Conservation (phyloP, 129 eudicot species). For the Centaurea solstitialis region DNA sequence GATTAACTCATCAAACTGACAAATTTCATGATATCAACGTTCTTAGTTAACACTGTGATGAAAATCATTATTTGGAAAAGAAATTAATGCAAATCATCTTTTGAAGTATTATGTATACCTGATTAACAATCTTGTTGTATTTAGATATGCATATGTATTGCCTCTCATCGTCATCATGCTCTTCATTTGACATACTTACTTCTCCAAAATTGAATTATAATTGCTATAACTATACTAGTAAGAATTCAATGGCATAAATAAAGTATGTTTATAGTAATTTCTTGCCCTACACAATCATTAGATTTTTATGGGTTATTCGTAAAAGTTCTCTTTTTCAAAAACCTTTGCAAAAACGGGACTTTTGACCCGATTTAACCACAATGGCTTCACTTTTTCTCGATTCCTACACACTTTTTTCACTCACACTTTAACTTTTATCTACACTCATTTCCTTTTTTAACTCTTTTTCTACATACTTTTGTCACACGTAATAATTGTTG, state of each 20-base stretch:
- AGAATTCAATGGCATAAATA: neutral
- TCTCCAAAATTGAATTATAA: conserved; percentile 3
- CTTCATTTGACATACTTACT: conserved; percentile 14
- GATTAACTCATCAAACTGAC: conserved; percentile 28
- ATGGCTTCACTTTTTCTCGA: neutral
- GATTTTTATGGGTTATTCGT: neutral
- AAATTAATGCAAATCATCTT: neutral
- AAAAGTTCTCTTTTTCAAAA: neutral
- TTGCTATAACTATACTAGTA: neutral
- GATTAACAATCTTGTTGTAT: conserved; percentile 26
- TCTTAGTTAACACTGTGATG: neutral
- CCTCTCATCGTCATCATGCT: conserved; percentile 17
- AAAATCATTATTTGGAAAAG: neutral
- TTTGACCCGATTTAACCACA: neutral
- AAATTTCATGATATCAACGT: neutral
- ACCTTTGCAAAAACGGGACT: neutral
- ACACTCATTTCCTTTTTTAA: neutral
- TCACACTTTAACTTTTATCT: neutral
- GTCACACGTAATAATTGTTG: neutral
- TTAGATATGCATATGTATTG: conserved; percentile 24
- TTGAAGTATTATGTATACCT: neutral
- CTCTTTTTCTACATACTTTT: neutral
- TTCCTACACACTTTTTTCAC: neutral
- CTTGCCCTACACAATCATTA: neutral
- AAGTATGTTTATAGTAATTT: neutral